These are phyloP conservation scores for Phytophthora sojae DNA, from an alignment of 352 stramenopile species.

Conservation along the genomic window DNA sequence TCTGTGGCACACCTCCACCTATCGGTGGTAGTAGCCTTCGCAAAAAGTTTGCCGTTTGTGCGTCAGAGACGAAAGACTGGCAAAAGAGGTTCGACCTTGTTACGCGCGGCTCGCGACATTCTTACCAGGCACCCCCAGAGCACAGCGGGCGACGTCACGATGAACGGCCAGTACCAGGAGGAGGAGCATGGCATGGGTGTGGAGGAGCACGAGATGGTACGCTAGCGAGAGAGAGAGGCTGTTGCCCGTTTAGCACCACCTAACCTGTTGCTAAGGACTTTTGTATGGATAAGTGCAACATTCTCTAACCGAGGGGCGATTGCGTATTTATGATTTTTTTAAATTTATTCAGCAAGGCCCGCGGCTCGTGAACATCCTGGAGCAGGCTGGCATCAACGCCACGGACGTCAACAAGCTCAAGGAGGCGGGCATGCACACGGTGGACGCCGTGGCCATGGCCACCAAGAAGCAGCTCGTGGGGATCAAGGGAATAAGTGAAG, in stretches of 20 bases:
- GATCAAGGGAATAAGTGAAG: slow-evolving; percentile 99
- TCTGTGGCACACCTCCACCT: neutral
- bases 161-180: slow-evolving; percentile 55
- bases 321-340: slow-evolving; percentile 12
- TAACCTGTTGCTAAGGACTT: slow-evolving; percentile 9
- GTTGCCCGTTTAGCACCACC: neutral
- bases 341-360: slow-evolving; percentile 68
- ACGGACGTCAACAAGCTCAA: slow-evolving; percentile 99
- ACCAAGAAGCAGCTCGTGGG: slow-evolving; percentile 97
- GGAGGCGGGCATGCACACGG: slow-evolving; percentile 97
- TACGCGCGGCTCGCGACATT: neutral
- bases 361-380: slow-evolving; percentile 89
- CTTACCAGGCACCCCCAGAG: neutral
- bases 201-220: slow-evolving; percentile 59
- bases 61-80: neutral
- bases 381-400: slow-evolving; percentile 97
- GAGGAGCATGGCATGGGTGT: slow-evolving; percentile 46
- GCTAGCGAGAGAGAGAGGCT: neutral
- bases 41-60: slow-evolving; percentile 11
- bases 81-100: neutral
- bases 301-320: slow-evolving; percentile 1
- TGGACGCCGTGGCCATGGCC: slow-evolving; percentile 98
- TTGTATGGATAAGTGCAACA: slow-evolving; percentile 37
- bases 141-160: slow-evolving; percentile 3
- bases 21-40: neutral